Base-by-base conservation (phyloP, 345 rosid genomes). In the Euphorbia peplus region DNA sequence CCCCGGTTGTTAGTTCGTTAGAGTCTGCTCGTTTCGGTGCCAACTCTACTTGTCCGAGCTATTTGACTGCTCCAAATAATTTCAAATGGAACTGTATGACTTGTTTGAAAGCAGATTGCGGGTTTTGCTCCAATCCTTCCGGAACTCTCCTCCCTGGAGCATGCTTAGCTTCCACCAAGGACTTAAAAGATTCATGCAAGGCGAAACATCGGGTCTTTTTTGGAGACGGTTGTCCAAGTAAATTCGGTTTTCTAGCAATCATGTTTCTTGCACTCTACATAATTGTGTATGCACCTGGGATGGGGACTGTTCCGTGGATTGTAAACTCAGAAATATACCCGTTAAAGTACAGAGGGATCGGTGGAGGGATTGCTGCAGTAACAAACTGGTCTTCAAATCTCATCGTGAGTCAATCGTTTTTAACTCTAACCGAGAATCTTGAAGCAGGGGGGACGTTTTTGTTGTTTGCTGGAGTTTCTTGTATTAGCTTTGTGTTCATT, bases 291-390 rank as follows among this genome's bases (percentile, higher is more conserved):
- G 82, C 98, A 0, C 97, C 95, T 1, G 93, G 98, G 15, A 89
- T 93, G 95, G 98, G 98, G 1, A 86, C 98, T 0, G 90, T 80
- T 10, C 97, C 96, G 0, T 88, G 91, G 97, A 88, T 93, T 19
- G 88, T 93, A 7, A 93, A 93, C 81, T 93, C 98, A 9, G 97
- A 91, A 83, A 93, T 93, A 24, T 93, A 93, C 72, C 98, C 97
- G 0, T 72, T 93, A 41, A 80, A 81, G 53, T 93, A 93, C 46
- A 81, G 98, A 84, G 98, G 96, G 1, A 18, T 89, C 5, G 93
- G 97, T 0, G 98, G 96, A 72, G 97, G 97, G 4, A 86, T 93
- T 4, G 97, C 97, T 0, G 96, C 97, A 0, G 95, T 91, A 3
- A 26, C 86, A 2, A 91, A 93, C 78, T 93, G 95, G 96, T 46